Evolutionary conservation across 2,329 filamentous ascomycete species (phyloP), one percentile per base, ranked within the genome.

Genomic region (Fonsecaea nubica): DNA sequence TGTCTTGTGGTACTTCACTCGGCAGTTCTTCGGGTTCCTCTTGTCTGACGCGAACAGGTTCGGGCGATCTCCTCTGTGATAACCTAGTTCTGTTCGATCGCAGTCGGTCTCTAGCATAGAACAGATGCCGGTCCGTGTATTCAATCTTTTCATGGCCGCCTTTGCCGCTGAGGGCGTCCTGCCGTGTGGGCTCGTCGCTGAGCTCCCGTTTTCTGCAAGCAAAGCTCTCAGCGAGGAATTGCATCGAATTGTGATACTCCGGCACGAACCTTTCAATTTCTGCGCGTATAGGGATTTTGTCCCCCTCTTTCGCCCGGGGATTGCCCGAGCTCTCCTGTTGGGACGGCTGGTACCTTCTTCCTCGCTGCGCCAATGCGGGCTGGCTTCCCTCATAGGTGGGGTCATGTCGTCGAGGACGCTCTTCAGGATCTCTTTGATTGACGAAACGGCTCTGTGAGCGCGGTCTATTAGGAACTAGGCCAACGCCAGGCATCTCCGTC

Each of bases 161-260:
- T 10, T 48, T 30, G 21, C 21, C 13, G n/a, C 36, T 18, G 10
- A 32, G 21, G 10, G 10, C 25, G 33, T 15, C 33, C 9, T 35
- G 30, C 52, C 52, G 6, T 25, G 36, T 55, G 7, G 9, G 30
- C 9, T 55, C 52, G 13, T 35, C 12, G 15, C 9, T 15, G 13
- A 55, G 30, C 35, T 55, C 30, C 1, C 52, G 8, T 30, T 30
- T 25, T 15, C 52, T 33, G 12, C 52, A 30, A 12, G 25, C 30
- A 55, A 55, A 55, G 15, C 13, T 33, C 12, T 55, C 52, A n/a
- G 30, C 30, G 25, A 55, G 52, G n/a, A 33, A 55, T 18, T 55
- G 52, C 13, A 55, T 33, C 9, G 52, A 18, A 36, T 32, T 33
- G n/a, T 35, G 15, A 21, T 55, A 55, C 10, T 55, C 30, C 7